Evolutionary conservation across 129 eudicot genomes (phyloP), one percentile per base, ranked within the genome.

Genomic region (Helichrysum umbraculigerum): DNA sequence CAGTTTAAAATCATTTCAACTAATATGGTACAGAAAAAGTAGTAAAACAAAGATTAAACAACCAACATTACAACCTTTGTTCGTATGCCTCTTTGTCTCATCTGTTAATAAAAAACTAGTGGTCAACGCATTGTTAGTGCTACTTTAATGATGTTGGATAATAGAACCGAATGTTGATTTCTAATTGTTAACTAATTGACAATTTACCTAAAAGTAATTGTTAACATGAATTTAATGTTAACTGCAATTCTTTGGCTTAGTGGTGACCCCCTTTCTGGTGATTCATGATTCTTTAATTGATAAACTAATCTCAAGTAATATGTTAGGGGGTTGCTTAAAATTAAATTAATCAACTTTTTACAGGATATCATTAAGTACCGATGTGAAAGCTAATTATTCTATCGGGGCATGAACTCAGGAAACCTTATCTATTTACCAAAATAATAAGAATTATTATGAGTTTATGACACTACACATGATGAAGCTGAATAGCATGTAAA

Each of bases 1-100:
- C 58, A 4, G 32, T 44, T 64, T 22, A 22, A 44, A 22, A 42
- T 42, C 47, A 10, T 74, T 61, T 62, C 62, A 29, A 17, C 32
- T 19, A 62, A 74, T 44, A 28, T 42, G 42, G 42, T 17, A 44
- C 47, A 5, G 20, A 14, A n/a, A 25, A 16, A 75, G 33, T 42
- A 63, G 32, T 50, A 75, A 75, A 74, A 75, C 2, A 29, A 63
- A 32, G n/a, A 62, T 25, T 25, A 21, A 62, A 47, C 68, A 12
- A 63, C 28, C 51, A 44, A 28, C 64, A 33, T 32, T 20, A 47
- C 19, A 50, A 17, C 10, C 51, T 64, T 64, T 29, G 47, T n/a
- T 51, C 8, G 72, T 64, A 32, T 44, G 62, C 63, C 72, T 63
- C 44, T 64, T 64, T 6, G 8, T 42, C 44, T 20, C 14, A 47